These are phyloP conservation scores for Linnemannia hyalina DNA, from an alignment of 192 early-diverging fungal species.

Conservation along the genomic window DNA sequence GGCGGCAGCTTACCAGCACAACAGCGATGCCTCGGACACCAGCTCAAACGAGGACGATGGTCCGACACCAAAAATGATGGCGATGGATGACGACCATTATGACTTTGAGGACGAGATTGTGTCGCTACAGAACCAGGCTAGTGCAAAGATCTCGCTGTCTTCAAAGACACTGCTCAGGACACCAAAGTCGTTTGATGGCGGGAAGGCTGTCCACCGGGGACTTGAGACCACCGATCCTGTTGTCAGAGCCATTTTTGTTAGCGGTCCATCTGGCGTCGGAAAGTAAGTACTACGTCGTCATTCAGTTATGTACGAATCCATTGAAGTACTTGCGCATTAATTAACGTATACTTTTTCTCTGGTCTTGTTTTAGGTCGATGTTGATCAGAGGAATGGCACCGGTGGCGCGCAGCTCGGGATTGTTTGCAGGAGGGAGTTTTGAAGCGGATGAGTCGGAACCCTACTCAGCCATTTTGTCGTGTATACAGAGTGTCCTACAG, in stretches of 20 bases:
- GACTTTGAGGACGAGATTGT: conserved; percentile 46
- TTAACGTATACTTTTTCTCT: not conserved
- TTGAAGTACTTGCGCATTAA: not conserved
- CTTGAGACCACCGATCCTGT: conserved; percentile 33
- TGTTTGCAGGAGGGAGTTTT: conserved; percentile 47
- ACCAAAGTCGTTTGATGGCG: conserved; percentile 48
- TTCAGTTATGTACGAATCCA: too few relatives aligned
- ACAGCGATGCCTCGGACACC: conserved; percentile 1
- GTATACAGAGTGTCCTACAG: conserved; percentile 43
- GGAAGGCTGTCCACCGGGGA: conserved; percentile 24
- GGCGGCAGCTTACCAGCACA: conserved; percentile 39
- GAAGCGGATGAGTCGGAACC: conserved; percentile 35
- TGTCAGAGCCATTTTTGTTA: conserved; percentile 46
- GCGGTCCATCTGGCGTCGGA: conserved; percentile 49
- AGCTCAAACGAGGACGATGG: conserved; percentile 9
- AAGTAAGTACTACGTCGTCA: conserved; percentile 26
- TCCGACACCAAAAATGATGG: not conserved
- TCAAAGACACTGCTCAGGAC: conserved; percentile 35
- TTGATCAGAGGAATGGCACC: conserved; percentile 45
- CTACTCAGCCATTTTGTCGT: conserved; percentile 42
- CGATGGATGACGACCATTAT: conserved; percentile 38
- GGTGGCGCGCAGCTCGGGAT: conserved; percentile 41
- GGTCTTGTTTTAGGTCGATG: conserved; percentile 15
- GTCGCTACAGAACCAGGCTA: conserved; percentile 25
- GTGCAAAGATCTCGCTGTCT: conserved; percentile 33